A percentile compares a stretch with the other conserved stretches of the same genome.
phyloP scores from a whole-genome alignment of 1,139 yeast genomes.

The Blastobotrys elegans region DNA sequence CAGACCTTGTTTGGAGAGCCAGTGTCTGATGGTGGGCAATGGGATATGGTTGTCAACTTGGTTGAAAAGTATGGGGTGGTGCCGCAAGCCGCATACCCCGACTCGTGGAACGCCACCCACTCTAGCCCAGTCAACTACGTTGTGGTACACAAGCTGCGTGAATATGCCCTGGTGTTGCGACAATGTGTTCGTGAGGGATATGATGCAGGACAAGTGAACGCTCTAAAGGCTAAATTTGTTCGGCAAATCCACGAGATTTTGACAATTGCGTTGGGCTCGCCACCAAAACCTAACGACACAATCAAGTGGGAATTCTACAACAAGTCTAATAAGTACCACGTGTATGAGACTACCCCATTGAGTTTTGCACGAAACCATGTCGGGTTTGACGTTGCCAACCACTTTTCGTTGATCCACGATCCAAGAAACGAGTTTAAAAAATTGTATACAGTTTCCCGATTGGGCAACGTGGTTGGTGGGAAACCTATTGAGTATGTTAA shows the following conservation, averaged over 20 bases:
- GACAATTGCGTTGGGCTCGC: constrained; percentile 54
- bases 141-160: constrained; percentile 54
- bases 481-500: constrained; percentile 61
- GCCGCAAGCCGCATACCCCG: constrained; percentile 57
- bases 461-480: constrained; percentile 58
- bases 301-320: constrained; percentile 60
- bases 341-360: constrained; percentile 46
- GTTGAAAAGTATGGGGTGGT: constrained; percentile 59
- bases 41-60: constrained; percentile 64
- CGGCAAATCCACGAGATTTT: constrained; percentile 51
- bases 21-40: constrained; percentile 66
- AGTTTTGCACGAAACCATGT: constrained; percentile 48
- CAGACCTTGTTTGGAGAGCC: constrained; percentile 47
- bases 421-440: constrained; percentile 53
- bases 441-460: constrained; percentile 57
- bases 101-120: constrained; percentile 51
- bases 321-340: constrained; percentile 48
- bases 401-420: constrained; percentile 58
- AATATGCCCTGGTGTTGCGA: constrained; percentile 53
- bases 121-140: constrained; percentile 48
- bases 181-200: constrained; percentile 28
- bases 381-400: constrained; percentile 42
- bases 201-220: constrained; percentile 31
- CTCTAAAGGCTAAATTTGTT: constrained; percentile 46
- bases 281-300: constrained; percentile 53